Evolutionary conservation across 2,329 filamentous ascomycete species (phyloP).

Genomic region (Metarhizium robertsii): DNA sequence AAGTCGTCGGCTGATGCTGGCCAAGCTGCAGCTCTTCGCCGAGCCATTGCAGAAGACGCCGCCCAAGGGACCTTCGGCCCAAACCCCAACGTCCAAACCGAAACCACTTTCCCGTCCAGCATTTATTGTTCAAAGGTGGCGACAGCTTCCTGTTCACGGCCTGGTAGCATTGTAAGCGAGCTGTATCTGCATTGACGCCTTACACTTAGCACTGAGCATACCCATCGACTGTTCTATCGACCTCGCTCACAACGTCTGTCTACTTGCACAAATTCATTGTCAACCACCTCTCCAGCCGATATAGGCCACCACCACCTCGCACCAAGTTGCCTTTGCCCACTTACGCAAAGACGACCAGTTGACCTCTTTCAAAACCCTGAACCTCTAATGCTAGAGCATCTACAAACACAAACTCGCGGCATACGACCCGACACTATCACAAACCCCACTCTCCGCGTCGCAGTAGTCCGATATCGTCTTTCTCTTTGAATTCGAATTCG

Average conservation of each 20-base stretch:
- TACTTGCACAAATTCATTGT: background rate
- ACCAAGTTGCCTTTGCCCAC: background rate
- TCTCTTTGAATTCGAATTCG: constrained; percentile 14
- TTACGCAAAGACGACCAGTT: background rate
- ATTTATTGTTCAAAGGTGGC: background rate
- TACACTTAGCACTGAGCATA: background rate
- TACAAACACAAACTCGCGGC: background rate
- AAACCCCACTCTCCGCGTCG: background rate
- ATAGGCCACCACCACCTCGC: background rate
- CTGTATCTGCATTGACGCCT: background rate
- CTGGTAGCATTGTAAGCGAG: background rate
- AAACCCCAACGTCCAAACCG: background rate
- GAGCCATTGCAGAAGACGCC: background rate
- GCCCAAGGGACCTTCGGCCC: background rate
- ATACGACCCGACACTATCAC: background rate
- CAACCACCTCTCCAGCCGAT: background rate
- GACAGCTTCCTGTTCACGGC: background rate
- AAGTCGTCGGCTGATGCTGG: background rate
- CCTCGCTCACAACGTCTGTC: background rate
- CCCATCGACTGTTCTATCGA: background rate
- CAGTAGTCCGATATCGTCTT: background rate
- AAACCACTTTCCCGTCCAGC: background rate
- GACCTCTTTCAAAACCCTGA: background rate
- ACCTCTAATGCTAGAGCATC: background rate
- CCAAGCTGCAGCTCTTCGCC: background rate